Percentiles rank a stretch among this genome's conserved stretches.
Evolutionary conservation across 1,284 basidiomycete species (phyloP).

Genomic region (Cryptococcus sp.): DNA sequence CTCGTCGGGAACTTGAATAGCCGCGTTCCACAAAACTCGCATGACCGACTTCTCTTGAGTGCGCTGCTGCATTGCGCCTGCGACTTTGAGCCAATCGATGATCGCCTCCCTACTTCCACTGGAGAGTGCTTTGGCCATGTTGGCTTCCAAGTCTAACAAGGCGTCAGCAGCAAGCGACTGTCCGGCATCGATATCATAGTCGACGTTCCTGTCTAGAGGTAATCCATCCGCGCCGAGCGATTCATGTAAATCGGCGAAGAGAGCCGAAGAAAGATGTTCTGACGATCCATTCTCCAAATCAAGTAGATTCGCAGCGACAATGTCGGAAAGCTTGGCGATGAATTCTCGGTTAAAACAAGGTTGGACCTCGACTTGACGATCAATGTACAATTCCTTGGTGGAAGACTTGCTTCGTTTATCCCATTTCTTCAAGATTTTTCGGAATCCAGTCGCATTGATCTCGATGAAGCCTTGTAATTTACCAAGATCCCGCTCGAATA

Average conservation of each 20-base stretch:
- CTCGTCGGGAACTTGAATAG: slow-evolving; percentile 69
- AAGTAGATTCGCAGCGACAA: slow-evolving; percentile 86
- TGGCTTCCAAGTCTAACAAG: slow-evolving; percentile 81
- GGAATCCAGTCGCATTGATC: slow-evolving; percentile 94
- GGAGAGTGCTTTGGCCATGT: slow-evolving; percentile 69
- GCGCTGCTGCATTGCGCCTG: slow-evolving; percentile 53
- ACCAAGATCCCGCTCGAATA: slow-evolving; percentile 91
- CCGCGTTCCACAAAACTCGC: slow-evolving; percentile 85
- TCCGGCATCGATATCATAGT: slow-evolving; percentile 48
- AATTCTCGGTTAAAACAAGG: slow-evolving; percentile 98
- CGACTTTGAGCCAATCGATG: slow-evolving; percentile 65
- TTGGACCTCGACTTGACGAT: slow-evolving; percentile 96
- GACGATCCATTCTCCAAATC: slow-evolving; percentile 80
- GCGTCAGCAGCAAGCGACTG: slow-evolving; percentile 57
- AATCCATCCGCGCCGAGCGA: slow-evolving; percentile 46
- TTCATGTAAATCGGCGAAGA: slow-evolving; percentile 48
- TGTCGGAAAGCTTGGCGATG: slow-evolving; percentile 91
- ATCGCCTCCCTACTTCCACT: slow-evolving; percentile 56
- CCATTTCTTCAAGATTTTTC: slow-evolving; percentile 98
- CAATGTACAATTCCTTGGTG: slow-evolving; percentile 93
- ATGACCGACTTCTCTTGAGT: slow-evolving; percentile 51
- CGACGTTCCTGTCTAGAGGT: slow-evolving; percentile 67
- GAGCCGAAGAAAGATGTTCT: slow-evolving; percentile 59
- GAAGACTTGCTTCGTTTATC: slow-evolving; percentile 93
- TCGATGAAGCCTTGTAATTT: slow-evolving; percentile 98